Evolutionary conservation across 139 green algal genomes (phyloP).

Genomic region (Micromonas pusilla): DNA sequence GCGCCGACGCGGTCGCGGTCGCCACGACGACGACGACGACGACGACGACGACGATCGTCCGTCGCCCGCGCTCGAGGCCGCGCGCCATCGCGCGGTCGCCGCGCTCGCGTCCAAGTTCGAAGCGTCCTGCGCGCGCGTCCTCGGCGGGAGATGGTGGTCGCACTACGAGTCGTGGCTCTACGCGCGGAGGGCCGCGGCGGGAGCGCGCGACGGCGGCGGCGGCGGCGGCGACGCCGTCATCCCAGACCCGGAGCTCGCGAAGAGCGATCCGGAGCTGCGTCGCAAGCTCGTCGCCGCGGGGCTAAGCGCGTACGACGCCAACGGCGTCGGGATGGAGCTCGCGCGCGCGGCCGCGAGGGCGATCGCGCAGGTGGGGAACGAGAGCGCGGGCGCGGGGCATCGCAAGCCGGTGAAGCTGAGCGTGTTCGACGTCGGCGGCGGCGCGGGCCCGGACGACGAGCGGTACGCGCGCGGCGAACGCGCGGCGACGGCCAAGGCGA

Average conservation of each 20-base stretch:
- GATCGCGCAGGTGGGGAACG: not conserved
- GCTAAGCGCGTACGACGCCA: not conserved
- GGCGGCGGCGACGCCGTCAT: not conserved
- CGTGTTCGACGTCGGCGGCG: conserved; percentile 5
- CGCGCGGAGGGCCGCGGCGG: not conserved
- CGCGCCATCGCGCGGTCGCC: not conserved
- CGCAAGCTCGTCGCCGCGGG: not conserved
- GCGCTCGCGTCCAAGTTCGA: conserved; percentile 1
- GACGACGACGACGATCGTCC: not conserved
- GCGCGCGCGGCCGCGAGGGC: not conserved
- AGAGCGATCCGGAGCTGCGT: not conserved
- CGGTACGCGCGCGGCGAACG: too few species aligned
- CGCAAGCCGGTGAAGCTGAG: not conserved
- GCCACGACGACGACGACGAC: not conserved
- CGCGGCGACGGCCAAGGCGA: too few species aligned
- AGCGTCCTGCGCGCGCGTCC: not conserved
- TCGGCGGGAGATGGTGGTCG: not conserved
- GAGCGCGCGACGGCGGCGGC: not conserved
- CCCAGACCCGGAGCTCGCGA: not conserved
- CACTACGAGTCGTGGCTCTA: conserved; percentile 17
- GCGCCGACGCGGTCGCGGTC: too few species aligned
- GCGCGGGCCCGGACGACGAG: not conserved
- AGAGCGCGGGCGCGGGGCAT: not conserved
- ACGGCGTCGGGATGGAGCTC: not conserved
- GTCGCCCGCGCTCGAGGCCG: conserved; percentile 3